Percentiles rank a stretch among this genome's conserved stretches.
phyloP scores from a whole-genome alignment of 1,284 basidiomycete species.

The Fomes fomentarius region DNA sequence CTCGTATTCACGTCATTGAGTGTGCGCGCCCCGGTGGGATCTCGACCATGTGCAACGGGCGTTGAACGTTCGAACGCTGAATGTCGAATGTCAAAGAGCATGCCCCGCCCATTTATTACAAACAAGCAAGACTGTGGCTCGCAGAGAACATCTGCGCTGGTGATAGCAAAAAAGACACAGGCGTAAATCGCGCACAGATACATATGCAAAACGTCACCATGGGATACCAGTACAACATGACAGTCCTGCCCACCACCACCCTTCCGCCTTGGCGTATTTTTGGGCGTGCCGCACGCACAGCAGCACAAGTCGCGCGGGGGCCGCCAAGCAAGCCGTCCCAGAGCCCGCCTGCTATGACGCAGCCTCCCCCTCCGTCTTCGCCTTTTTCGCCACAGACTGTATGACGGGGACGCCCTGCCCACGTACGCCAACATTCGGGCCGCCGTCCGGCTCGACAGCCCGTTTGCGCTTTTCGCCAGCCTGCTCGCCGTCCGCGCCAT shows the following conservation, averaged over 20 bases:
- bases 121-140: too few relatives aligned
- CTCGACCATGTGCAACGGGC: too few relatives aligned
- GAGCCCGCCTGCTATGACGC: slow-evolving; percentile 16
- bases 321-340: too few relatives aligned
- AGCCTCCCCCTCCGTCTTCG: slow-evolving; percentile 50
- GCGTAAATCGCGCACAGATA: slow-evolving; percentile 8
- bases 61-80: too few relatives aligned
- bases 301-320: too few relatives aligned
- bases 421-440: slow-evolving; percentile 62
- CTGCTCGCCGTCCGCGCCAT: slow-evolving; percentile 36
- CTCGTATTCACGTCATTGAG: too few relatives aligned
- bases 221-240: slow-evolving; percentile 7
- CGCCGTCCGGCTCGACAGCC: slow-evolving; percentile 75
- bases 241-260: background rate
- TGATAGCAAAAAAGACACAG: background rate
- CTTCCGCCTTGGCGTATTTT: background rate
- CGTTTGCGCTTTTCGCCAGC: slow-evolving; percentile 75
- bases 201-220: slow-evolving; percentile 11
- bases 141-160: too few relatives aligned
- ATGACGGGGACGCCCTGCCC: slow-evolving; percentile 62
- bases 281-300: background rate
- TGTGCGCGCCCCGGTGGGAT: too few relatives aligned
- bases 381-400: slow-evolving; percentile 56
- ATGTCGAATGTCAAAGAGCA: too few relatives aligned
- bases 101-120: too few relatives aligned